These are phyloP conservation scores for Fusarium subtropicale DNA, from an alignment of 2,329 filamentous ascomycete species.

Conservation along the genomic window DNA sequence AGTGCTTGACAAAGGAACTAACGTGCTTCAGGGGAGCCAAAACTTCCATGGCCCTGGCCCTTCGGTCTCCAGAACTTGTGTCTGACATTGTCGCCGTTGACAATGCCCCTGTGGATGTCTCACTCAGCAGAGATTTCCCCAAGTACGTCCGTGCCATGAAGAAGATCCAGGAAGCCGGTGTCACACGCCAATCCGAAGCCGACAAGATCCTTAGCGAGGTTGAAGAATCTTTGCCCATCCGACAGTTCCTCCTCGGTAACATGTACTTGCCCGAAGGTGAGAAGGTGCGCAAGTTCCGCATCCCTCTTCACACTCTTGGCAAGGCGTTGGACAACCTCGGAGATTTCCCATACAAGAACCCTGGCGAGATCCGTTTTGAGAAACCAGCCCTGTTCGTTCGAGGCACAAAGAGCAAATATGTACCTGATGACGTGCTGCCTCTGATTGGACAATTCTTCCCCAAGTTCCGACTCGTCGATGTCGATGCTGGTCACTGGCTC, in stretches of 20 bases:
- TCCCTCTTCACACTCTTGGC: slow-evolving; percentile 79
- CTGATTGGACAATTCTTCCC: slow-evolving; percentile 86
- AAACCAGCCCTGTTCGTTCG: slow-evolving; percentile 85
- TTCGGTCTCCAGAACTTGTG: slow-evolving; percentile 75
- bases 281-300: slow-evolving; percentile 76
- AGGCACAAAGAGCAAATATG: slow-evolving; percentile 81
- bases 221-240: slow-evolving; percentile 78
- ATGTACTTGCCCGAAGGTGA: slow-evolving; percentile 68
- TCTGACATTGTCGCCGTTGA: slow-evolving; percentile 84
- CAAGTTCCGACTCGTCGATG: slow-evolving; percentile 75
- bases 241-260: slow-evolving; percentile 93
- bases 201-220: slow-evolving; percentile 81
- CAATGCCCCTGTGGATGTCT: slow-evolving; percentile 88
- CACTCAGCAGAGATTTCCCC: slow-evolving; percentile 78
- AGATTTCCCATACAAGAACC: slow-evolving; percentile 87
- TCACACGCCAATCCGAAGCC: slow-evolving; percentile 79
- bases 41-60: slow-evolving; percentile 86
- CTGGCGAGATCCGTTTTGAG: slow-evolving; percentile 74
- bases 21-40: slow-evolving; percentile 78
- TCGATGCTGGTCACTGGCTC: slow-evolving; percentile 88
- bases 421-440: slow-evolving; percentile 84
- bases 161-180: slow-evolving; percentile 75
- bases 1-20: neutral
- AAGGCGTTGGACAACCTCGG: slow-evolving; percentile 79
- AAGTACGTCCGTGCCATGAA: slow-evolving; percentile 88